Conservation (phyloP, 345 rosid genomes). For the Linum usitatissimum region DNA sequence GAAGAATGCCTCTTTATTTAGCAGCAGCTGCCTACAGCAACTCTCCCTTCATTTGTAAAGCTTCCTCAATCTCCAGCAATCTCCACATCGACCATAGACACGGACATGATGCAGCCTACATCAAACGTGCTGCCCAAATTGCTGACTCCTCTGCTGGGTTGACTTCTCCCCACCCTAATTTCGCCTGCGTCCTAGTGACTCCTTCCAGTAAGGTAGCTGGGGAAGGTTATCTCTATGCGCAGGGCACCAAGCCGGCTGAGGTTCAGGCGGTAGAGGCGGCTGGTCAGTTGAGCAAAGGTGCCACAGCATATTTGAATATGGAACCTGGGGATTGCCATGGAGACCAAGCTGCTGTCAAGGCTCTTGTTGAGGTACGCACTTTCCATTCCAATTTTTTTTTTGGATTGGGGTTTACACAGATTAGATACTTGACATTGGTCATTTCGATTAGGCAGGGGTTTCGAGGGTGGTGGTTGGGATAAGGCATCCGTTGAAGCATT, state of each 20-base stretch:
- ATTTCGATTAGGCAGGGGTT: constrained; percentile 59
- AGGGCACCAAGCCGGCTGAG: constrained; percentile 85
- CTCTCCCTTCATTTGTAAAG: no score
- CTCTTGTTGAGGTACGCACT: constrained; percentile 33
- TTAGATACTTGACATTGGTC: no score
- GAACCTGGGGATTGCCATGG: constrained; percentile 96
- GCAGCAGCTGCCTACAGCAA: no score
- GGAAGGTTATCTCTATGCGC: constrained; percentile 78
- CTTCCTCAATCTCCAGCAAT: constrained; percentile 1
- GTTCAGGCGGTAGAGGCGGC: constrained; percentile 62
- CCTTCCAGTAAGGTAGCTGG: constrained; percentile 48
- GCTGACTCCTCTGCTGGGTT: constrained; percentile 72
- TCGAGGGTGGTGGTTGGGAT: constrained; percentile 74
- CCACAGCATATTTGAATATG: constrained; percentile 72
- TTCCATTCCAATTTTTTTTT: no score
- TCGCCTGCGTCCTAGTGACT: constrained; percentile 71
- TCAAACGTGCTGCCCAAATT: constrained; percentile 55
- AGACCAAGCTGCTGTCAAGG: constrained; percentile 65
- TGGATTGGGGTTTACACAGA: no score
- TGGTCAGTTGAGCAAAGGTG: constrained; percentile 41
- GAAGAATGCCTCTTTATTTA: no score
- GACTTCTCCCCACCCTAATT: constrained; percentile 86
- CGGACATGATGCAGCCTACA: constrained; percentile 38
- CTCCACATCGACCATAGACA: constrained; percentile 15
- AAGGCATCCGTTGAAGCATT: constrained; percentile 81